Evolutionary conservation across 768 basidiomycete genomes (phyloP).

Genomic region (Tricholomella constricta): DNA sequence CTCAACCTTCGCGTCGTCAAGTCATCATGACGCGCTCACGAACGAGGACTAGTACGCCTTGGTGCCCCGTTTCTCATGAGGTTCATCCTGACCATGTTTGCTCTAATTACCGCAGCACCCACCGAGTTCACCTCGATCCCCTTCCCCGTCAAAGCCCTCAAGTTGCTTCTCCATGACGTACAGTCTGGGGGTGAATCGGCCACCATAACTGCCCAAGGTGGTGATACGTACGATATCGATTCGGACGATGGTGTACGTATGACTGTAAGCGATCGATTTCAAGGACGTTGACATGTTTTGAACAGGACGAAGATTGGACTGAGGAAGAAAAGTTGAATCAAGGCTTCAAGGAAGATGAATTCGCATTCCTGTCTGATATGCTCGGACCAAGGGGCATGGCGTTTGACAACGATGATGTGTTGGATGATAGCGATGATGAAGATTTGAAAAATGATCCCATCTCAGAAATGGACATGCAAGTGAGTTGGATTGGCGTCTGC

Average conservation of each 20-base stretch:
- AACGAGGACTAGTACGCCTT: constrained; percentile 75
- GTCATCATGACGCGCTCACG: constrained; percentile 97
- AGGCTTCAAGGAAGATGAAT: constrained; percentile 69
- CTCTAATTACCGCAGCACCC: constrained; percentile 56
- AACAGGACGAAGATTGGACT: constrained; percentile 88
- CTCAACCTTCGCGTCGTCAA: constrained; percentile 36
- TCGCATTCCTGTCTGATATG: constrained; percentile 83
- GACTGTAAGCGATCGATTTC: not conserved
- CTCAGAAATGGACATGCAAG: constrained; percentile 82
- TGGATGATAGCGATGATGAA: constrained; percentile 79
- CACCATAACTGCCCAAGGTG: constrained; percentile 56
- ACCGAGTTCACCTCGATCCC: constrained; percentile 82
- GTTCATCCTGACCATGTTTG: constrained; percentile 30
- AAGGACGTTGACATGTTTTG: constrained; percentile 5
- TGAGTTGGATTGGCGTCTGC: constrained; percentile 21
- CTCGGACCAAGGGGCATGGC: constrained; percentile 72
- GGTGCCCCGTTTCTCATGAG: constrained; percentile 8
- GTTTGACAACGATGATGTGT: constrained; percentile 77
- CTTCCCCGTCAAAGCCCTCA: constrained; percentile 92
- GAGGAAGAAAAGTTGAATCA: constrained; percentile 77
- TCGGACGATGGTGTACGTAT: constrained; percentile 74
- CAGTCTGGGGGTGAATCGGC: constrained; percentile 78
- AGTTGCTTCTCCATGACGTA: constrained; percentile 83
- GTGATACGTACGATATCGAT: constrained; percentile 51
- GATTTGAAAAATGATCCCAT: constrained; percentile 87